Evolutionary conservation across 305 asterid species (phyloP).

Genomic region (Ruellia speciosa): DNA sequence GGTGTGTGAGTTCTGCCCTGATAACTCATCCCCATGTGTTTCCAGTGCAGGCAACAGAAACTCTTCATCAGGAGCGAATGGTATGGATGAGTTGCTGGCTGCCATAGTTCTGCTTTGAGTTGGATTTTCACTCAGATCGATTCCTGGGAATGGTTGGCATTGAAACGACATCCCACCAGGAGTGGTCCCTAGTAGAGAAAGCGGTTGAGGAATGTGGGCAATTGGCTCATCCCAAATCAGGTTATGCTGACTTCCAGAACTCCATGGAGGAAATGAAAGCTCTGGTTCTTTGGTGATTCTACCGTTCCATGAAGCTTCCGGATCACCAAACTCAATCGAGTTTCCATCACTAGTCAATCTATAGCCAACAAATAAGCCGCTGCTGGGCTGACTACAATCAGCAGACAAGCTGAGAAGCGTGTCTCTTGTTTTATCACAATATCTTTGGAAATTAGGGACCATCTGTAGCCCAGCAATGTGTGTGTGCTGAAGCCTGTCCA

Average conservation of each 20-base stretch:
- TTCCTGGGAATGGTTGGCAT: no score
- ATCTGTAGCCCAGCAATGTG: conserved; percentile 17
- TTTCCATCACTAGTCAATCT: conserved; percentile 33
- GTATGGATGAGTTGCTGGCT: not conserved
- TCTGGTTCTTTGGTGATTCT: not conserved
- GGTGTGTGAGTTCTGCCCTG: not conserved
- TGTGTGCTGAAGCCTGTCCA: conserved; percentile 13
- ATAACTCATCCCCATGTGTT: conserved; percentile 1
- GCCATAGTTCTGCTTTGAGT: not conserved
- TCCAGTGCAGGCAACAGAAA: conserved; percentile 1
- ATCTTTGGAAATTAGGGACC: conserved; percentile 23
- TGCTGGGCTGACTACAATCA: not conserved
- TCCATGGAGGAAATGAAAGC: not conserved
- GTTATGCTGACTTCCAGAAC: conserved; percentile 13
- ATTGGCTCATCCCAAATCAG: not conserved
- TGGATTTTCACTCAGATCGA: not conserved
- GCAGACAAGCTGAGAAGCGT: conserved; percentile 25
- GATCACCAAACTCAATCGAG: conserved; percentile 31
- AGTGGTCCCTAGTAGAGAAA: no score
- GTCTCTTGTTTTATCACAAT: conserved; percentile 31
- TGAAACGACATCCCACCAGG: not conserved
- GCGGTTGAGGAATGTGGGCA: no score
- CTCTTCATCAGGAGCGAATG: conserved; percentile 14
- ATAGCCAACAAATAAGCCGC: conserved; percentile 36
- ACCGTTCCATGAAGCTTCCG: not conserved